phyloP scores from a whole-genome alignment of 345 rosid genomes.

The Arabidopsis thaliana region TAIR10.1 NC_003071.7:19504001-19504500 shows the following conservation, averaged over 20 bases:
- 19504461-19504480: slow-evolving; percentile 1
- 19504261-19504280: slow-evolving; percentile 22
- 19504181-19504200: slow-evolving; percentile 19
- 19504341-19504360: slow-evolving; percentile 31
- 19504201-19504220: slow-evolving; percentile 20
- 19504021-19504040: slow-evolving; percentile 5
- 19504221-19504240: slow-evolving; percentile 22
- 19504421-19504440: slow-evolving; percentile 56
- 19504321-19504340: slow-evolving; percentile 24
- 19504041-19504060: slow-evolving; percentile 37
- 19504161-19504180: background rate
- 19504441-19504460: slow-evolving; percentile 27
- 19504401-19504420: slow-evolving; percentile 40
- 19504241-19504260: slow-evolving; percentile 12
- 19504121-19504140: background rate
- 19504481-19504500: slow-evolving; percentile 3
- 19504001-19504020: slow-evolving; percentile 10
- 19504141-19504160: background rate
- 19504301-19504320: slow-evolving; percentile 33
- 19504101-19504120: slow-evolving; percentile 17
- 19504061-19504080: slow-evolving; percentile 35
- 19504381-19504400: slow-evolving; percentile 40
- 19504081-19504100: slow-evolving; percentile 9
- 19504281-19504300: slow-evolving; percentile 28
- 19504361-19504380: slow-evolving; percentile 32